Evolutionary conservation across 345 rosid species (phyloP).

Genomic region (Arabis hirsuta): DNA sequence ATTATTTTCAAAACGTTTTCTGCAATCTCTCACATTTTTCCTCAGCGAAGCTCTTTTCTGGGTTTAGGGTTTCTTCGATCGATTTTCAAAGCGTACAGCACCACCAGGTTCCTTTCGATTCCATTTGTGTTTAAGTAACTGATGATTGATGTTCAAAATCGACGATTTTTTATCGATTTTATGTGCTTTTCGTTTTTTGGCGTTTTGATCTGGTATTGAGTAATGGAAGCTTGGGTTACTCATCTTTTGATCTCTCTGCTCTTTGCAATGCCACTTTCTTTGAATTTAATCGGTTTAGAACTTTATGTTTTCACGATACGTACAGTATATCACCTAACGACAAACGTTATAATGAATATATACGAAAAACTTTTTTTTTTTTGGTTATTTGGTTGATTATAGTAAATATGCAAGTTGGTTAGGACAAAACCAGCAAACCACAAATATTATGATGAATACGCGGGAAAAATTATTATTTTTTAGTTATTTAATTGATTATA

Average conservation of each 20-base stretch:
- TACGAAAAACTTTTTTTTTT: too few relatives aligned
- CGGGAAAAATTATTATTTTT: too few relatives aligned
- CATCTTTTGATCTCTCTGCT: not conserved
- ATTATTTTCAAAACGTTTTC: not conserved
- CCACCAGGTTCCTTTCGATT: constrained; percentile 30
- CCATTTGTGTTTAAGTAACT: not conserved
- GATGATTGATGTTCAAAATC: not conserved
- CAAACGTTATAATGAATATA: too few relatives aligned
- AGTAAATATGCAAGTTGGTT: too few relatives aligned
- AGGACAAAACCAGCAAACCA: too few relatives aligned
- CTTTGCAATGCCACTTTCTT: not conserved
- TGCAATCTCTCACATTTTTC: not conserved
- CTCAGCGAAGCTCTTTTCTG: too few relatives aligned
- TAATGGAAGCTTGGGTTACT: constrained; percentile 4
- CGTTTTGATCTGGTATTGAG: constrained; percentile 23
- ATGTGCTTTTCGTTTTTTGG: constrained; percentile 14
- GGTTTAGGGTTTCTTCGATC: not conserved
- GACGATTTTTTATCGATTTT: not conserved
- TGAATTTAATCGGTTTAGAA: not conserved
- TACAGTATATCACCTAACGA: not conserved
- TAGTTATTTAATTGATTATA: too few relatives aligned
- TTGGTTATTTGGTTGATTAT: too few relatives aligned
- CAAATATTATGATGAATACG: too few relatives aligned
- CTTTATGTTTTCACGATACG: constrained; percentile 2
- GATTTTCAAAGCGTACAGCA: constrained; percentile 4